phyloP scores from a whole-genome alignment of 495 filamentous ascomycete species.

The Tuber calosporum region DNA sequence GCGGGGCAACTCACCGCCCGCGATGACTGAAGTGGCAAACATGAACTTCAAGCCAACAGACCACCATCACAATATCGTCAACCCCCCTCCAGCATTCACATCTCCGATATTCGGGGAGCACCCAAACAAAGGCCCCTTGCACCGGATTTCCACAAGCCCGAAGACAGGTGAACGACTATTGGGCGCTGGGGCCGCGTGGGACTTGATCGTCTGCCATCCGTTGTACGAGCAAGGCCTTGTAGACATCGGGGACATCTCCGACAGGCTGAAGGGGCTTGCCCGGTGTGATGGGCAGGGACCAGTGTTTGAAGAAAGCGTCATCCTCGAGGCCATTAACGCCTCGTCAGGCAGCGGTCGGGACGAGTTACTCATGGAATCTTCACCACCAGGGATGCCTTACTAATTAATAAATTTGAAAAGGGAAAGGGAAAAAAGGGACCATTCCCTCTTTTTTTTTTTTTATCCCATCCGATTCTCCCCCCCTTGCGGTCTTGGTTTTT shows the following conservation, averaged over 20 bases:
- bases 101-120: slow-evolving; percentile 45
- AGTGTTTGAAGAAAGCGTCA: slow-evolving; percentile 72
- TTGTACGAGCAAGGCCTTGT: slow-evolving; percentile 73
- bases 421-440: neutral
- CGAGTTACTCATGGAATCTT: slow-evolving; percentile 49
- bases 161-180: slow-evolving; percentile 68
- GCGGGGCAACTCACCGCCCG: slow-evolving; percentile 33
- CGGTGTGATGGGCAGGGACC: slow-evolving; percentile 87
- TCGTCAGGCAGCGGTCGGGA: slow-evolving; percentile 66
- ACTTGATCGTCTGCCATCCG: slow-evolving; percentile 76
- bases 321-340: slow-evolving; percentile 68
- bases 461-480: neutral
- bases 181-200: slow-evolving; percentile 79
- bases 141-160: slow-evolving; percentile 60
- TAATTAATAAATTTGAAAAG: slow-evolving; percentile 1
- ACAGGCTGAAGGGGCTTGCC: slow-evolving; percentile 64
- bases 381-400: slow-evolving; percentile 3
- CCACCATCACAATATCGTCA: slow-evolving; percentile 54
- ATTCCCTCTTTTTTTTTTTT: neutral
- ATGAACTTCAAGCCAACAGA: slow-evolving; percentile 68
- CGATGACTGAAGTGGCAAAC: slow-evolving; percentile 51
- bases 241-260: slow-evolving; percentile 71
- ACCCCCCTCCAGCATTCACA: slow-evolving; percentile 38
- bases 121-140: slow-evolving; percentile 55
- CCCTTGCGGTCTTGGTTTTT: neutral